phyloP scores from a whole-genome alignment of 2,329 filamentous ascomycete genomes.

The Beauveria pseudobassiana region DNA sequence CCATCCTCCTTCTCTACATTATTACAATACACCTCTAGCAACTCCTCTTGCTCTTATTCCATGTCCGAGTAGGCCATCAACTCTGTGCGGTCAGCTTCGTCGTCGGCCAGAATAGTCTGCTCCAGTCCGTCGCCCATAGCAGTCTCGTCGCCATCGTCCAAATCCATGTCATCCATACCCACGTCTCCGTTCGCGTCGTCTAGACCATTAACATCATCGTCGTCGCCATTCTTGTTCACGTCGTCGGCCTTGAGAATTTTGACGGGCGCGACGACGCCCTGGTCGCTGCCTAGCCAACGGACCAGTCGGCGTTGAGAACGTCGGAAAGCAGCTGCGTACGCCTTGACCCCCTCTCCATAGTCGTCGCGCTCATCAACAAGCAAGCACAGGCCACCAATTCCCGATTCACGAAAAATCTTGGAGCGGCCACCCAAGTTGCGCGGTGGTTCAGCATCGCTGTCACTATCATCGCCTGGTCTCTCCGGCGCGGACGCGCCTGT shows the following conservation, averaged over 20 bases:
- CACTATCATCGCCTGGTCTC: conserved; percentile 55
- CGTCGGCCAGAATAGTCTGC: conserved; percentile 33
- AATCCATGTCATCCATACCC: conserved; percentile 35
- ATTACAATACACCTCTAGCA: conserved; percentile 1
- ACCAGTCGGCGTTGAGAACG: conserved; percentile 57
- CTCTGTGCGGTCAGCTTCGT: conserved; percentile 35
- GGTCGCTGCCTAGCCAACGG: conserved; percentile 53
- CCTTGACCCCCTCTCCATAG: conserved; percentile 65
- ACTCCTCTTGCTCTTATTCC: conserved; percentile 17
- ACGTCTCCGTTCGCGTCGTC: conserved; percentile 32
- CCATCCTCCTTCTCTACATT: neutral
- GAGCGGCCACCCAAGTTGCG: conserved; percentile 25
- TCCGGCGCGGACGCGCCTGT: conserved; percentile 52
- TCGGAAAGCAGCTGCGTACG: conserved; percentile 59
- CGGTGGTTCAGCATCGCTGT: conserved; percentile 43
- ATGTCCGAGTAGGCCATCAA: conserved; percentile 29
- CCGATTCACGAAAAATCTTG: conserved; percentile 44
- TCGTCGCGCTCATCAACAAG: conserved; percentile 59
- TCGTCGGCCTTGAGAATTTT: conserved; percentile 31
- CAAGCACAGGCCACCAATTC: conserved; percentile 57
- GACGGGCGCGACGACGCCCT: conserved; percentile 39
- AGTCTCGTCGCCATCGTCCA: conserved; percentile 29
- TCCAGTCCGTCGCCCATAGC: conserved; percentile 22
- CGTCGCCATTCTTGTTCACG: conserved; percentile 12
- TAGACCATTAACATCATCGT: conserved; percentile 22